These are phyloP conservation scores for Aureobasidium subglaciale DNA, from an alignment of 2,329 filamentous ascomycete genomes.

Conservation along the genomic window DNA sequence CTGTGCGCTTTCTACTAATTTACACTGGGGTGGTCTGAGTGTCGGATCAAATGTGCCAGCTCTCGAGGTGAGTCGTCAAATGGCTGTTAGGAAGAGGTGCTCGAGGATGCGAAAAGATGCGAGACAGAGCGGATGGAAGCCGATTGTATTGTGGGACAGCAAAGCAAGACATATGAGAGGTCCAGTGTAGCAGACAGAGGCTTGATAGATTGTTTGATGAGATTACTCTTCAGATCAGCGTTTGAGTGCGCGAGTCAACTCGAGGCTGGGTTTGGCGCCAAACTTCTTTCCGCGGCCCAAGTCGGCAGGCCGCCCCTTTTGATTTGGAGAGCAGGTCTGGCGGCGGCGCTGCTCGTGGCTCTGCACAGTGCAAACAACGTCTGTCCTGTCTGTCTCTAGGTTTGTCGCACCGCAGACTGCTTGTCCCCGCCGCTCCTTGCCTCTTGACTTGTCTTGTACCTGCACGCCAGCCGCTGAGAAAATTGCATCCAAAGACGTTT, in stretches of 20 bases:
- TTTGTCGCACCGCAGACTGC: constrained; percentile 6
- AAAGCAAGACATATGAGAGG: not conserved
- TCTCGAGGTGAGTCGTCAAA: not conserved
- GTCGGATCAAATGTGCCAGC: not conserved
- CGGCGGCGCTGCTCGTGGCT: constrained; percentile 2
- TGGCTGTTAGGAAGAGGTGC: not conserved
- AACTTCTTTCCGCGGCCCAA: constrained; percentile 7
- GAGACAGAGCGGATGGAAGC: too few relatives aligned
- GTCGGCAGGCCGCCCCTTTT: constrained; percentile 12
- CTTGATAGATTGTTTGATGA: not conserved
- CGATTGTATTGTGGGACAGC: not conserved
- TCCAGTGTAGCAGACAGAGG: constrained; percentile 10
- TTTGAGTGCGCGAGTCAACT: constrained; percentile 5
- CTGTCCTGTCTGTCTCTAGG: not conserved
- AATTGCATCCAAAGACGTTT: constrained; percentile 4
- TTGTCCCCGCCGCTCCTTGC: constrained; percentile 3
- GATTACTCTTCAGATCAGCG: constrained; percentile 4
- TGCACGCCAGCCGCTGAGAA: constrained; percentile 1
- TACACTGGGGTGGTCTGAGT: constrained; percentile 14
- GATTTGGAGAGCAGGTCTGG: not conserved
- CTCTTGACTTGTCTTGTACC: not conserved
- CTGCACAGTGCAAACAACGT: constrained; percentile 6
- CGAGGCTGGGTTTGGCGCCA: not conserved
- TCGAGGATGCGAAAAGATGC: not conserved
- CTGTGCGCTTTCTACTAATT: constrained; percentile 6